A percentile compares a stretch with the other conserved stretches of the same genome.
phyloP scores from a whole-genome alignment of 305 asterid species.

The Fraxinus greggii region DNA sequence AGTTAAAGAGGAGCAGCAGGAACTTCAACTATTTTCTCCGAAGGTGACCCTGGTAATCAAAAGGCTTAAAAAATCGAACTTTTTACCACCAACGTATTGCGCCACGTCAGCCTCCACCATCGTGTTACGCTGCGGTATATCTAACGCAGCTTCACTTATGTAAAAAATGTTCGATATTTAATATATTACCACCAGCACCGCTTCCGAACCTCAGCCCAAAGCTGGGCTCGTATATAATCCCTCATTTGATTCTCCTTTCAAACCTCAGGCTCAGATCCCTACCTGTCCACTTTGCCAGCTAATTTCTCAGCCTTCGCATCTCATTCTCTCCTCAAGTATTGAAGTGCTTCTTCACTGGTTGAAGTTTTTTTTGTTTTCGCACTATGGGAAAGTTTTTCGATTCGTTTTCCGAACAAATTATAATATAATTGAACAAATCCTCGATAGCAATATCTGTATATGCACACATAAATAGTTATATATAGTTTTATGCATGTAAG shows the following conservation, averaged over 20 bases:
- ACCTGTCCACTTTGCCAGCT: slow-evolving; percentile 48
- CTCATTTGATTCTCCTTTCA: slow-evolving; percentile 5
- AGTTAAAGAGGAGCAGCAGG: not conserved
- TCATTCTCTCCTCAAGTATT: slow-evolving; percentile 5
- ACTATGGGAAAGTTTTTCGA: not conserved
- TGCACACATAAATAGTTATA: not conserved
- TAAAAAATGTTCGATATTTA: not conserved
- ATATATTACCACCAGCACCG: not conserved
- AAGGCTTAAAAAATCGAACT: slow-evolving; percentile 19
- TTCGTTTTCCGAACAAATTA: not conserved
- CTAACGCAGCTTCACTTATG: not conserved
- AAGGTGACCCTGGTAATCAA: slow-evolving; percentile 13
- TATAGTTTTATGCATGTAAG: slow-evolving; percentile 1
- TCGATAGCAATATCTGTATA: not conserved
- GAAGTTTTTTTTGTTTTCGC: not conserved
- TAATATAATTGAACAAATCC: not conserved
- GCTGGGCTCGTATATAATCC: not conserved
- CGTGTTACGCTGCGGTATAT: not conserved
- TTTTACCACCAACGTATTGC: not conserved
- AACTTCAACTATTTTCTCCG: not conserved
- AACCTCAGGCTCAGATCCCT: slow-evolving; percentile 56
- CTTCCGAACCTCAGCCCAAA: slow-evolving; percentile 2
- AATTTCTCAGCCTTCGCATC: slow-evolving; percentile 30
- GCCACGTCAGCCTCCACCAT: not conserved
- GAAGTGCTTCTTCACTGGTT: slow-evolving; percentile 17